Evolutionary conservation across 208 protist genomes (phyloP).

Genomic region (Phytomonas sp.): DNA sequence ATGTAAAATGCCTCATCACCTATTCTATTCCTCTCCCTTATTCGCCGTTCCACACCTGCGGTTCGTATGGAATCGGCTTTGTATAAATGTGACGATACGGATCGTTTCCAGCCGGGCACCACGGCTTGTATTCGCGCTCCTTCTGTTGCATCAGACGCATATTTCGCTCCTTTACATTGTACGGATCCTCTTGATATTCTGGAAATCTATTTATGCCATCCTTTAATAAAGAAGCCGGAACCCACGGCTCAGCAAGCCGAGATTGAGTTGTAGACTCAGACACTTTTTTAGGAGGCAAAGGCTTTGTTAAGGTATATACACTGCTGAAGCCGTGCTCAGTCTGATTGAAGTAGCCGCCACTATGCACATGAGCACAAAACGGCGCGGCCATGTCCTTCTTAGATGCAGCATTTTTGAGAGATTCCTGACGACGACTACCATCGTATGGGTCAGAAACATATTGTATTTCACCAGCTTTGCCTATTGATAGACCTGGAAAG

Average conservation of each 20-base stretch:
- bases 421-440: constrained; percentile 22
- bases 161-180: constrained; percentile 75
- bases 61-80: constrained; percentile 62
- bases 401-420: constrained; percentile 15
- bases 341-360: constrained; percentile 71
- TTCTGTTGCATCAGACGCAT: constrained; percentile 42
- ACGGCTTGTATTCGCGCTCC: constrained; percentile 66
- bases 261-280: neutral
- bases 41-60: constrained; percentile 15
- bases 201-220: constrained; percentile 63
- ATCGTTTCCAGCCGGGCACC: constrained; percentile 63
- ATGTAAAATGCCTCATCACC: neutral
- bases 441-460: constrained; percentile 77
- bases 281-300: constrained; percentile 57
- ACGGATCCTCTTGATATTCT: constrained; percentile 87
- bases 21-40: neutral
- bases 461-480: constrained; percentile 59
- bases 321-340: constrained; percentile 64
- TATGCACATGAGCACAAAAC: constrained; percentile 56
- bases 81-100: constrained; percentile 76
- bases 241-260: constrained; percentile 31
- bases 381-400: constrained; percentile 13
- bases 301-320: constrained; percentile 69
- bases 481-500: constrained; percentile 76
- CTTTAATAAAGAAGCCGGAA: constrained; percentile 57